Conservation (phyloP, 2,329 filamentous ascomycete species). For the Ophiostoma himal-ulmi region DNA sequence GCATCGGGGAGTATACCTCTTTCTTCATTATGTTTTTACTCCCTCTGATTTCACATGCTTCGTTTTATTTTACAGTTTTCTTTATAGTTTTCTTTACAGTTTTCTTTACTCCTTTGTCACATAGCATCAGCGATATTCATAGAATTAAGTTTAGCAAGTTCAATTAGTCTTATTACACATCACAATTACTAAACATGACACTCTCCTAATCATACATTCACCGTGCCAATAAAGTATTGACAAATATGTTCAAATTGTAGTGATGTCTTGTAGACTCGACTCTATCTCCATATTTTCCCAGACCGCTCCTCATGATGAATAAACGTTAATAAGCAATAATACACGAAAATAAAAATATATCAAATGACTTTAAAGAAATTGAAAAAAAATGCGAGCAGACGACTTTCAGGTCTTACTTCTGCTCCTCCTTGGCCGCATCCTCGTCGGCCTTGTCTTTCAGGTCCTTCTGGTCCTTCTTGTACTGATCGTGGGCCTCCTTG, state of each 20-base stretch:
- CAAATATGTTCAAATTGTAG: not conserved
- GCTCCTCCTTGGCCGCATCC: conserved; percentile 14
- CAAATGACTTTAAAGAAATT: not conserved
- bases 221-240: not conserved
- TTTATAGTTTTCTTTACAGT: not conserved
- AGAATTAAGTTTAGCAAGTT: not conserved
- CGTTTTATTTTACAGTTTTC: not conserved
- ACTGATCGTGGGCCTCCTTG: conserved; percentile 12
- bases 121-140: conserved; percentile 5
- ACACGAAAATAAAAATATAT: not conserved
- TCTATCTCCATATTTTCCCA: not conserved
- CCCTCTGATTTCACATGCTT: not conserved
- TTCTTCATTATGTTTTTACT: not conserved
- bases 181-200: not conserved
- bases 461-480: conserved; percentile 9
- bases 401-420: conserved; percentile 7
- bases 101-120: not conserved
- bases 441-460: conserved; percentile 6
- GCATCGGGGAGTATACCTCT: conserved; percentile 1
- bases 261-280: conserved; percentile 1
- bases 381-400: not conserved
- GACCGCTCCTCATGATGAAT: conserved; percentile 1
- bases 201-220: not conserved
- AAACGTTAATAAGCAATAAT: not conserved
- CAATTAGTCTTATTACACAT: not conserved